Conservation (phyloP, 2,329 filamentous ascomycete genomes). For the Cladosporium sp. region DNA sequence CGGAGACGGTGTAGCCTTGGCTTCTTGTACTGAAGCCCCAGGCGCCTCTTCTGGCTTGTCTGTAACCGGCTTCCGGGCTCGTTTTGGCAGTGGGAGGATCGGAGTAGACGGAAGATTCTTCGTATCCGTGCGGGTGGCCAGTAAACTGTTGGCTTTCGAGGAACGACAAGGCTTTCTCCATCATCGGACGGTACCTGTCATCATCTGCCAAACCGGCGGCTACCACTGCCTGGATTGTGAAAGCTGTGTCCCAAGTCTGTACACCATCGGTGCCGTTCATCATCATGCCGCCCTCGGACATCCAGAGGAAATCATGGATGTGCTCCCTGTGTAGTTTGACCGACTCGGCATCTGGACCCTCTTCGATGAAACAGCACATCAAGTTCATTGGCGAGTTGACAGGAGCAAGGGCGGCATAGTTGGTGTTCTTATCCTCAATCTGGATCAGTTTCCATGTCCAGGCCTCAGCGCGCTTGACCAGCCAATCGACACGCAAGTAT, state of each 20-base stretch:
- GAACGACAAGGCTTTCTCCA: slow-evolving; percentile 78
- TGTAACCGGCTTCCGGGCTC: slow-evolving; percentile 57
- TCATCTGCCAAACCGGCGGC: slow-evolving; percentile 78
- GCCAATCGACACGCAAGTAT: slow-evolving; percentile 65
- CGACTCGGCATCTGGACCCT: slow-evolving; percentile 72
- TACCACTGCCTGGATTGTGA: slow-evolving; percentile 79
- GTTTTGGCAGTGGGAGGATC: slow-evolving; percentile 38
- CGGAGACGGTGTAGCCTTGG: slow-evolving; percentile 93
- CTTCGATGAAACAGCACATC: slow-evolving; percentile 79
- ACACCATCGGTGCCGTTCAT: slow-evolving; percentile 98
- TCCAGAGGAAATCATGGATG: slow-evolving; percentile 84
- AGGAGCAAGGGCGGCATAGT: slow-evolving; percentile 81
- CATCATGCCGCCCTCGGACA: slow-evolving; percentile 90
- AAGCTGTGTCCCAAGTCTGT: slow-evolving; percentile 94
- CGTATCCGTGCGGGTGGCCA: slow-evolving; percentile 76
- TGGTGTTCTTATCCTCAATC: slow-evolving; percentile 91
- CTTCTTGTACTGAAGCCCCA: slow-evolving; percentile 94
- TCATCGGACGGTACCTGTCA: slow-evolving; percentile 77
- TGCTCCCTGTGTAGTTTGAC: slow-evolving; percentile 79
- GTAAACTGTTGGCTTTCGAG: slow-evolving; percentile 89
- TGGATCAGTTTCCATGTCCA: slow-evolving; percentile 82
- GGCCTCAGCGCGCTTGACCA: slow-evolving; percentile 73
- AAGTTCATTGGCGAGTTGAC: slow-evolving; percentile 91
- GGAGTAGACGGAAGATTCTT: slow-evolving; percentile 56
- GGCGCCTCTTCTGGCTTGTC: slow-evolving; percentile 86